These are phyloP conservation scores for Quambalaria eucalypti DNA, from an alignment of 1,284 basidiomycete genomes.

Conservation along the genomic window DNA sequence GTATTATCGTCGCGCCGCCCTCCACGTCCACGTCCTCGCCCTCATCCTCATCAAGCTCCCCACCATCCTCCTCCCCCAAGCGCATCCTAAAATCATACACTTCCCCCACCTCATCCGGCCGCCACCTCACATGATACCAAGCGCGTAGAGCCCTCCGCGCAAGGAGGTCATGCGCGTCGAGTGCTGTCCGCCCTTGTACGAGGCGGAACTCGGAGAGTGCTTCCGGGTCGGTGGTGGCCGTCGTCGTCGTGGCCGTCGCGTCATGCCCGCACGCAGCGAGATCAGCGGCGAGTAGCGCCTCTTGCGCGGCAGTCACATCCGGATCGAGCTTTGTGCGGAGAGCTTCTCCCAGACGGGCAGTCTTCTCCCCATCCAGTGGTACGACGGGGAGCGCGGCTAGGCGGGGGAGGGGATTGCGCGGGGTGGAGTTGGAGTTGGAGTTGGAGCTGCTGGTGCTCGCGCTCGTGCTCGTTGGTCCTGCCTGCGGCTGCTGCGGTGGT, in stretches of 20 bases:
- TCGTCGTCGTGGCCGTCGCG: background rate
- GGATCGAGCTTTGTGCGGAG: background rate
- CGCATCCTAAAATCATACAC: conserved; percentile 2
- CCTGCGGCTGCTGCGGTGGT: no score
- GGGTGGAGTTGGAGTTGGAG: no score
- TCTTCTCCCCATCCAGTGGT: background rate
- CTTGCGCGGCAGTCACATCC: background rate
- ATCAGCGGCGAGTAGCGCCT: background rate
- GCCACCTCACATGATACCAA: background rate
- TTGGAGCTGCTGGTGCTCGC: no score
- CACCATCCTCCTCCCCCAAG: conserved; percentile 1
- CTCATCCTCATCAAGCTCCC: conserved; percentile 49
- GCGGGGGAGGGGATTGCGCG: background rate
- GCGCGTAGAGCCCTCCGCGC: background rate
- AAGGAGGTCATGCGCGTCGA: background rate
- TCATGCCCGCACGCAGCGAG: background rate
- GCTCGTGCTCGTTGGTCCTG: no score
- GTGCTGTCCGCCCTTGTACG: no score
- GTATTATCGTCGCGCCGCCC: background rate
- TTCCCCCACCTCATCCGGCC: conserved; percentile 8
- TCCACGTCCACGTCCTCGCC: conserved; percentile 46
- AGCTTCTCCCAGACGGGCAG: background rate
- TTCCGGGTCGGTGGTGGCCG: background rate
- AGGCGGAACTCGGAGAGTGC: background rate
- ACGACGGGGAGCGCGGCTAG: background rate